These are phyloP conservation scores for Medicago arabica DNA, from an alignment of 306 rosid species.

Conservation along the genomic window DNA sequence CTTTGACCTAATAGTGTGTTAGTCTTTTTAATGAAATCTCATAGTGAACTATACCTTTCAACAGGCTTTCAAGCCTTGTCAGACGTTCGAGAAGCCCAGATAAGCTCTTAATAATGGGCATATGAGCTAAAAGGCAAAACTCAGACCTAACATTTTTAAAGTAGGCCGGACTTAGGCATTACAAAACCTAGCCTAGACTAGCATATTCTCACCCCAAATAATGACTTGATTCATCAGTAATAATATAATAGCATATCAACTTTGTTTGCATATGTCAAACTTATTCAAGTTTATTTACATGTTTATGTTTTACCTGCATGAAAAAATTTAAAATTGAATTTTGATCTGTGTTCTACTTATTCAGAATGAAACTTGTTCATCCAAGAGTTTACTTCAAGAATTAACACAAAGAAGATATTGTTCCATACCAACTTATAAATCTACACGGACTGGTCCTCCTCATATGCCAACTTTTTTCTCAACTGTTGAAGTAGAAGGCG, in stretches of 20 bases:
- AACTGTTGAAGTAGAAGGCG: constrained; percentile 47
- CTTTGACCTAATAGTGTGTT: neutral
- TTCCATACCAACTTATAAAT: constrained; percentile 51
- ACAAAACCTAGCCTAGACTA: too few relatives aligned
- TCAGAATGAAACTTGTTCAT: constrained; percentile 47
- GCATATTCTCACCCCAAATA: too few relatives aligned
- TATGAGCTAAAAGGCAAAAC: too few relatives aligned
- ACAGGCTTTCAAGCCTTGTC: too few relatives aligned
- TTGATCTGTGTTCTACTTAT: constrained; percentile 20
- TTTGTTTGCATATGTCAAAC: neutral
- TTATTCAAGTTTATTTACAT: neutral
- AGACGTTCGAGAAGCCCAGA: too few relatives aligned
- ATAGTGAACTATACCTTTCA: neutral
- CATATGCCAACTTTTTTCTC: constrained; percentile 51
- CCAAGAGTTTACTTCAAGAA: constrained; percentile 61
- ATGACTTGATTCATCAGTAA: too few relatives aligned
- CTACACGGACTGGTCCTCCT: constrained; percentile 38
- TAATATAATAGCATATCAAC: neutral
- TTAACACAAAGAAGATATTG: constrained; percentile 51
- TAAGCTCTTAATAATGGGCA: neutral
- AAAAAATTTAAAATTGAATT: neutral
- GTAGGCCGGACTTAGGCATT: too few relatives aligned
- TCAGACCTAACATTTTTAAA: neutral
- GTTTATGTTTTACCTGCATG: neutral
- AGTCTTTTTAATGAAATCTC: neutral